Conservation (phyloP, 2,329 filamentous ascomycete genomes). For the Claviceps pazoutovae region DNA sequence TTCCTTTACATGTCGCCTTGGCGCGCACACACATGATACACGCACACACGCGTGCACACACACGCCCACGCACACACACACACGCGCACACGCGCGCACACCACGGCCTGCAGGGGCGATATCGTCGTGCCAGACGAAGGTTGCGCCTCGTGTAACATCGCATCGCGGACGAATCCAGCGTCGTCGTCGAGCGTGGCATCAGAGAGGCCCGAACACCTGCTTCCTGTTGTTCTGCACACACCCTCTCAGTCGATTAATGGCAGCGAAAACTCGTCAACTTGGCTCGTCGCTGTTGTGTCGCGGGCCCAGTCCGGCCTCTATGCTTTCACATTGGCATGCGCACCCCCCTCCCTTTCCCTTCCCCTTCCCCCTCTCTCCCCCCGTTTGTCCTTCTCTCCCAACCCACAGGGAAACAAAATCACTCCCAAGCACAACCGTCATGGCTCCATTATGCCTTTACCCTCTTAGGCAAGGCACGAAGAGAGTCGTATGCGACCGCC, state of each 20-base stretch:
- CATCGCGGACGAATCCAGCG: conserved; percentile 6
- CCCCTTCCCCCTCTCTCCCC: neutral
- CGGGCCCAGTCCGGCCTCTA: neutral
- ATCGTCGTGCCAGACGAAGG: neutral
- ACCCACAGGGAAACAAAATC: conserved; percentile 2
- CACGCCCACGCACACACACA: too few relatives aligned
- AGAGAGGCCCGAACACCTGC: neutral
- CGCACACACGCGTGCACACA: too few relatives aligned
- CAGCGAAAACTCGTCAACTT: neutral
- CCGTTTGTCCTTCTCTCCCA: conserved; percentile 9
- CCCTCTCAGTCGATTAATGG: neutral
- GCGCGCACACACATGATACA: too few relatives aligned
- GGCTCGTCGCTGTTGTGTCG: neutral
- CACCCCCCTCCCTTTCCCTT: neutral
- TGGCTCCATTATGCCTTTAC: conserved; percentile 6
- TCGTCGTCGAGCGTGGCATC: neutral
- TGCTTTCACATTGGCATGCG: neutral
- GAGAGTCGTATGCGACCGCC: conserved; percentile 14
- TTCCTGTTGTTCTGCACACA: neutral
- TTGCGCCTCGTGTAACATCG: conserved; percentile 7
- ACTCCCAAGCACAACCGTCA: conserved; percentile 7
- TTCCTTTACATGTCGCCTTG: neutral
- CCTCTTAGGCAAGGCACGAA: conserved; percentile 18
- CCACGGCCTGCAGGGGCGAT: neutral
- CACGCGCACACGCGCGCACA: neutral